A percentile compares a stretch with the other conserved stretches of the same genome.
Evolutionary conservation across 1,284 basidiomycete species (phyloP).

Genomic region (Apiotrichum gracile): DNA sequence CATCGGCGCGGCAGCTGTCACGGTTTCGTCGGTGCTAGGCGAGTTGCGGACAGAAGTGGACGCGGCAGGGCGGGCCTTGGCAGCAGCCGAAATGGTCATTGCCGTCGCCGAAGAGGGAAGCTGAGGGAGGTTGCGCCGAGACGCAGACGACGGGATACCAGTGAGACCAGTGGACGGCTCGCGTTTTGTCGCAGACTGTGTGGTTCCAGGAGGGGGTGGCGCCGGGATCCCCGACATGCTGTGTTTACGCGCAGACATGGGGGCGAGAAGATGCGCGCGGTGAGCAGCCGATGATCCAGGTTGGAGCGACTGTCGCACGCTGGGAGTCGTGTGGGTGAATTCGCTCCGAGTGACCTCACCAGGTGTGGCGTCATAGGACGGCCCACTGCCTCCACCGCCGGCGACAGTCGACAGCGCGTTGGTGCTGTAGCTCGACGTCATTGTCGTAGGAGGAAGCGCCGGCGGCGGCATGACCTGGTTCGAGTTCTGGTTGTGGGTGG

Average conservation of each 20-base stretch:
- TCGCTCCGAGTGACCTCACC: constrained; percentile 9
- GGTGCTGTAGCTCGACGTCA: constrained; percentile 14
- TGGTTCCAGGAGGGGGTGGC: constrained; percentile 6
- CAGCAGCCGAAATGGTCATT: constrained; percentile 37
- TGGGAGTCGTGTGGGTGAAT: constrained; percentile 3
- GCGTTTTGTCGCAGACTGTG: not conserved
- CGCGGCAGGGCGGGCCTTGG: constrained; percentile 24
- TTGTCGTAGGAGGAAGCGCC: constrained; percentile 14
- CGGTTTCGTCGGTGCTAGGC: constrained; percentile 5
- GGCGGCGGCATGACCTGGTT: constrained; percentile 28
- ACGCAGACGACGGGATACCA: constrained; percentile 12
- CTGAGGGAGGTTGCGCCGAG: constrained; percentile 60
- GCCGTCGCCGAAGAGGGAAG: constrained; percentile 35
- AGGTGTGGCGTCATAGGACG: constrained; percentile 1
- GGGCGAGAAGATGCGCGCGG: constrained; percentile 35
- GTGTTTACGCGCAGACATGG: constrained; percentile 32
- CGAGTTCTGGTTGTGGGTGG: constrained; percentile 1
- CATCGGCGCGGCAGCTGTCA: constrained; percentile 19
- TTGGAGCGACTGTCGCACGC: constrained; percentile 11
- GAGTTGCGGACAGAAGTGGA: constrained; percentile 12
- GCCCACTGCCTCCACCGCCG: no score
- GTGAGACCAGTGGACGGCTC: constrained; percentile 5
- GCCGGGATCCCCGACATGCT: constrained; percentile 16
- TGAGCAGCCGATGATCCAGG: constrained; percentile 26
- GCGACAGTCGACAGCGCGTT: no score